Base-by-base conservation (phyloP, 2,329 filamentous ascomycete species). In the Diaporthe sp. region DNA sequence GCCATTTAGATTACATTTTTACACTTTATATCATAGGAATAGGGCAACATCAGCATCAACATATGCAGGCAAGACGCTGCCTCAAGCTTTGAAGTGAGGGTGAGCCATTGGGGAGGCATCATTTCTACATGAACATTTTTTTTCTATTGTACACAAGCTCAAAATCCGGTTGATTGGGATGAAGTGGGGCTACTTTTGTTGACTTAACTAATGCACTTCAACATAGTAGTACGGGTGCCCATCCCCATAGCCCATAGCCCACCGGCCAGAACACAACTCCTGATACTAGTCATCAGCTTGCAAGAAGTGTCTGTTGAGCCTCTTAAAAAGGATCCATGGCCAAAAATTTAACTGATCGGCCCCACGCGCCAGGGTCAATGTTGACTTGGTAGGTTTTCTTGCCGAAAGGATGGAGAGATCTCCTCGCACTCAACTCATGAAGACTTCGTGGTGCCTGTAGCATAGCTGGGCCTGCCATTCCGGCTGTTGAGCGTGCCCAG, bases 381-480 rank as follows among this genome's bases (percentile, higher is more conserved):
- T 22, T 19, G 31, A 6, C 17, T n/a, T 19, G 31, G 37, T n/a
- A 19, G 34, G 31, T n/a, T n/a, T 62, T 58, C 22, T 34, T 74
- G 44, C 75, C 37, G 3, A 75, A 65, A 46, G 62, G 46, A 42
- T 68, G 67, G 44, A 65, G 44, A 8, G 73, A 73, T 17, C 67
- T 70, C 73, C 70, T 73, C 39, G 34, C 39, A 28, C 37, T 19
- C n/a, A 73, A 37, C 25, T 28, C 51, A 37, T 46, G 51, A 13
- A 15, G 46, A 15, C 8, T 49, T 71, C 1, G 34, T 44, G 17
- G 69, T 31, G 31, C n/a, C 42, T 22, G 44, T 22, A 1, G 13
- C 9, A 49, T 51, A 49, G 28, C 53, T 46, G 34, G 67, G 49
- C 25, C 44, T 51, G 42, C 44, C 28, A 13, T 19, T 39, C 25